phyloP scores from a whole-genome alignment of 768 basidiomycete species.

The Leccinum sublutescens region DNA sequence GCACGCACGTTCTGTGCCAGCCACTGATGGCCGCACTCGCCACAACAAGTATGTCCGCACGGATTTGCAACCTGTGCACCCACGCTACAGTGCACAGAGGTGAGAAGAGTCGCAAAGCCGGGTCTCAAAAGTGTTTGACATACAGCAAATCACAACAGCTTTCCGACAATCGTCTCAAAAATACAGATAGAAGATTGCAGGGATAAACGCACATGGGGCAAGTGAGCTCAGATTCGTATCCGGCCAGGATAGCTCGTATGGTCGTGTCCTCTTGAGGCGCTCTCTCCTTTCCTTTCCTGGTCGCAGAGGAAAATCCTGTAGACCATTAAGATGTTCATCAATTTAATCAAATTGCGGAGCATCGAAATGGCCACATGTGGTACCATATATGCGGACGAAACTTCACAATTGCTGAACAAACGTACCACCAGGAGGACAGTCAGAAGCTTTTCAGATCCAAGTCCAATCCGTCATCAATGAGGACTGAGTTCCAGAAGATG shows the following conservation, averaged over 20 bases:
- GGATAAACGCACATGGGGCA: constrained; percentile 66
- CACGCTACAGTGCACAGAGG: constrained; percentile 40
- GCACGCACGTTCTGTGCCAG: constrained; percentile 47
- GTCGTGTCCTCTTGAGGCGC: constrained; percentile 23
- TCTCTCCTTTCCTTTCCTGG: constrained; percentile 48
- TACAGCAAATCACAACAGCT: constrained; percentile 76
- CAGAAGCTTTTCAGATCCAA: neutral
- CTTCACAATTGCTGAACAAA: neutral
- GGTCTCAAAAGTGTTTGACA: constrained; percentile 23
- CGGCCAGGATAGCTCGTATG: constrained; percentile 37
- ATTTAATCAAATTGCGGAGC: constrained; percentile 3
- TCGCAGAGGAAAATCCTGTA: constrained; percentile 10
- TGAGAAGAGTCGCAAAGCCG: neutral
- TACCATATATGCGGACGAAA: constrained; percentile 1
- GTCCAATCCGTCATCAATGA: neutral
- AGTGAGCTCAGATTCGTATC: constrained; percentile 61
- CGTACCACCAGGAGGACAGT: constrained; percentile 18
- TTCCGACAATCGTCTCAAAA: constrained; percentile 22
- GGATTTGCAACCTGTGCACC: constrained; percentile 63
- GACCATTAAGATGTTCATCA: constrained; percentile 5
- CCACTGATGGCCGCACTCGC: constrained; percentile 65
- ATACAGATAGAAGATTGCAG: neutral
- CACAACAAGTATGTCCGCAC: constrained; percentile 75
- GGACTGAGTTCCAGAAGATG: neutral
- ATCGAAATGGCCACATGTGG: neutral